Base-by-base conservation (phyloP, 257 asterid species). In the Salvia splendens region DNA sequence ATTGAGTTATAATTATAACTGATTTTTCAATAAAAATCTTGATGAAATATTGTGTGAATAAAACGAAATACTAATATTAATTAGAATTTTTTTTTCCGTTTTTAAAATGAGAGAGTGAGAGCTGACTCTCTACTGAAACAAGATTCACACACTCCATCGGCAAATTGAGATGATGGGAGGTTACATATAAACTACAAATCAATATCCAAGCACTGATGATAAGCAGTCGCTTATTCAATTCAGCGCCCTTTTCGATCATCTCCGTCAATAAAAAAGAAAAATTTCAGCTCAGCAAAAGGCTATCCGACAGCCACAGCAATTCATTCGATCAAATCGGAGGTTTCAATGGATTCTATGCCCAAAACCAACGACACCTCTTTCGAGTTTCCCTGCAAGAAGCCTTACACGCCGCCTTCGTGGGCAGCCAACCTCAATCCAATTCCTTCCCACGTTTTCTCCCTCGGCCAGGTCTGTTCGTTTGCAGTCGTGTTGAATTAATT, bases 331-430 rank as follows among this genome's bases (percentile, higher is more conserved):
- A 63, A 69, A 68, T 77, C 78, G 4, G 20, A 35, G 66, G 51
- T 52, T 51, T 6, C 61, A 45, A 84, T 84, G 86, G 80, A 79
- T 62, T 66, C 80, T 53, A 56, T 62, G 17, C 58, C 64, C 4
- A 61, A 71, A 73, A 54, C 79, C 30, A 76, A 66, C 46, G 79
- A 78, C 24, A 67, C 85, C 59, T 36, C 59, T n/a, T 84, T 83
- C 71, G 82, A 70, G 2, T 88, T 91, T 72, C 90, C 86, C 10
- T 64, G 79, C 7, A 84, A 84, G 82, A 90, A 81, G 82, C 79
- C 95, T 4, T 93, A 88, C 72, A 41, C 38, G 60, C 82, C 95
- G 50, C 99, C 99, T 57, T 71, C 89, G 3, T 90, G 96, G 99
- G 99, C 96, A 35, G 75, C 89, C 8, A 75, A 71, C 62, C 95